Percentiles rank a stretch among this genome's conserved stretches.
Evolutionary conservation across 106 monocot species (phyloP).

Genomic region (Dioscorea zingiberensis): DNA sequence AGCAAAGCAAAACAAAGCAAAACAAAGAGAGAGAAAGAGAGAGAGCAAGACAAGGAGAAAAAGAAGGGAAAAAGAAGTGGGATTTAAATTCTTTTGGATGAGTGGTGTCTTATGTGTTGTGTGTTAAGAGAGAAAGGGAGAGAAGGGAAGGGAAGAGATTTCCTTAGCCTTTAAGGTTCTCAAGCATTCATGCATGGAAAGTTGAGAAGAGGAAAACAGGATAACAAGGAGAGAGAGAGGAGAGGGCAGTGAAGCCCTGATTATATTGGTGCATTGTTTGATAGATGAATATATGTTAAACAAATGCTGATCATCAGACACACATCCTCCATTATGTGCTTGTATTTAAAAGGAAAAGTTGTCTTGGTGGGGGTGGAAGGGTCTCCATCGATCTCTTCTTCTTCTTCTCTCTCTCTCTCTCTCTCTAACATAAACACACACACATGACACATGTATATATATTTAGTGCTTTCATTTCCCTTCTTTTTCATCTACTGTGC

Average conservation of each 20-base stretch:
- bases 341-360: slow-evolving; percentile 1
- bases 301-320: neutral
- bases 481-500: too few species aligned
- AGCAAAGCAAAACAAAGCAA: too few species aligned
- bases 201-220: too few species aligned
- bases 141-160: too few species aligned
- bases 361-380: neutral
- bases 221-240: too few species aligned
- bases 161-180: too few species aligned
- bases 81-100: neutral
- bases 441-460: too few species aligned
- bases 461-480: too few species aligned
- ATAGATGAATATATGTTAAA: neutral
- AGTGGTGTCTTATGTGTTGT: slow-evolving; percentile 2
- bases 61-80: slow-evolving; percentile 18
- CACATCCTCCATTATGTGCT: neutral
- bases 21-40: slow-evolving; percentile 8
- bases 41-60: slow-evolving; percentile 1
- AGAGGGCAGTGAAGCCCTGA: neutral
- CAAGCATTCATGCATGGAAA: too few species aligned
- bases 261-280: neutral
- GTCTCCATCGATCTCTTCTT: neutral
- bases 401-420: too few species aligned
- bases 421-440: too few species aligned
- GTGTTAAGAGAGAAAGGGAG: neutral